phyloP scores from a whole-genome alignment of 2,329 filamentous ascomycete genomes.

The Mycogone perniciosa region DNA sequence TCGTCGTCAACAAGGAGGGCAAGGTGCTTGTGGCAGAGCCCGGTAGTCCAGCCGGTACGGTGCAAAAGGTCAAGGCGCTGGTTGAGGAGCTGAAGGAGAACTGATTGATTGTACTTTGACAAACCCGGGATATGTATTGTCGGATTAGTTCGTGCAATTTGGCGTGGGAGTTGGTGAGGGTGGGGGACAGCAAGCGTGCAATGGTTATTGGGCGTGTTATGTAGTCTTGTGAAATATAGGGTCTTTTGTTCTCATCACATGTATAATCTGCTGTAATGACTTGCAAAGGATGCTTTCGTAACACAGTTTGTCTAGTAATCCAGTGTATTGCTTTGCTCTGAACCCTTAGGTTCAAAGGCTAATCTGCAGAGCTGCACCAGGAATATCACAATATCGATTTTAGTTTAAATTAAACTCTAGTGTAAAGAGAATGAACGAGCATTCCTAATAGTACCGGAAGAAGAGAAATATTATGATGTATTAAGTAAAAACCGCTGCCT shows the following conservation, averaged over 20 bases:
- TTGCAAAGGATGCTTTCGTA: not conserved
- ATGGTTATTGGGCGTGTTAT: slow-evolving; percentile 3
- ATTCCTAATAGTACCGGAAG: no score
- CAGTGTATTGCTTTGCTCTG: no score
- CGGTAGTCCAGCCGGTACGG: slow-evolving; percentile 71
- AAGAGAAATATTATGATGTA: no score
- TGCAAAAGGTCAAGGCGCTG: slow-evolving; percentile 68
- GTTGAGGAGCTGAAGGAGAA: slow-evolving; percentile 41
- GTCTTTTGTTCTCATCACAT: not conserved
- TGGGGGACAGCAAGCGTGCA: slow-evolving; percentile 13
- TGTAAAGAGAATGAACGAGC: no score
- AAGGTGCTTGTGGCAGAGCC: slow-evolving; percentile 70
- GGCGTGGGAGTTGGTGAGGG: slow-evolving; percentile 12
- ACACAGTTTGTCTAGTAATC: no score
- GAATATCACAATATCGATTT: no score
- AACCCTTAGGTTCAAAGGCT: no score
- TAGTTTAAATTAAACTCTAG: no score
- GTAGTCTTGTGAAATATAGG: slow-evolving; percentile 7
- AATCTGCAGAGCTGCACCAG: no score
- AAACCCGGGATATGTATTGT: not conserved
- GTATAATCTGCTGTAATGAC: slow-evolving; percentile 2
- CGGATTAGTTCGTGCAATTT: not conserved
- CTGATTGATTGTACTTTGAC: not conserved
- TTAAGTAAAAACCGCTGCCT: no score
- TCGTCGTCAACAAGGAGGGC: slow-evolving; percentile 75